phyloP scores from a whole-genome alignment of 2,329 filamentous ascomycete species.

The Alternaria dauci region DNA sequence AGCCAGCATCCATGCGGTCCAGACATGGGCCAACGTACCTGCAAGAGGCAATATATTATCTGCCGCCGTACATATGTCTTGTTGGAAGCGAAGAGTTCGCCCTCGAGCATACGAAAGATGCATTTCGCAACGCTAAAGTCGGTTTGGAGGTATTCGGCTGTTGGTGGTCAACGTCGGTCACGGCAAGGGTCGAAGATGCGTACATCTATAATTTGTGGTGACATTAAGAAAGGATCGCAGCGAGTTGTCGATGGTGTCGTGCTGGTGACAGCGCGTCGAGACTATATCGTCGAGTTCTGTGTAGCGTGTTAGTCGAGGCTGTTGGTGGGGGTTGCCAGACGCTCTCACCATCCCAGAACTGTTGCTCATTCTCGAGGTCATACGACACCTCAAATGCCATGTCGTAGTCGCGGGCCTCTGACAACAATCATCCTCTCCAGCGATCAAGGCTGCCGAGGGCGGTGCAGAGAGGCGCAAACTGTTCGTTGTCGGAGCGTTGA shows the following conservation, averaged over 20 bases:
- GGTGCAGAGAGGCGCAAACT: slow-evolving; percentile 30
- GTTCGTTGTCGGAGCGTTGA: slow-evolving; percentile 32
- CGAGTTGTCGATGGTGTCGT: slow-evolving; percentile 80
- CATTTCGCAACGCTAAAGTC: slow-evolving; percentile 84
- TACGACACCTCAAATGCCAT: slow-evolving; percentile 75
- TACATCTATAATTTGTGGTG: slow-evolving; percentile 75
- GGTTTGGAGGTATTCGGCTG: slow-evolving; percentile 74
- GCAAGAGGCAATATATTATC: slow-evolving; percentile 87
- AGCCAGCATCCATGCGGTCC: slow-evolving; percentile 4
- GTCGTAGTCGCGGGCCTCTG: slow-evolving; percentile 48
- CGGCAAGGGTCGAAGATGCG: slow-evolving; percentile 8
- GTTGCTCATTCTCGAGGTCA: slow-evolving; percentile 78
- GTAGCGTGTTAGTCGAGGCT: slow-evolving; percentile 31
- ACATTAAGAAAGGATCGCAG: slow-evolving; percentile 85
- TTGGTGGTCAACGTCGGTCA: slow-evolving; percentile 32
- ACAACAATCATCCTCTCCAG: slow-evolving; percentile 49
- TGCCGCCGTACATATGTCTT: slow-evolving; percentile 89
- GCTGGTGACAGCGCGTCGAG: slow-evolving; percentile 64
- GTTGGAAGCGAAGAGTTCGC: slow-evolving; percentile 76
- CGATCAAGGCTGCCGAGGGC: slow-evolving; percentile 30
- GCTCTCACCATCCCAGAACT: slow-evolving; percentile 85
- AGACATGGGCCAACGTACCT: slow-evolving; percentile 55
- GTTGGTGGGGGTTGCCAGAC: slow-evolving; percentile 37
- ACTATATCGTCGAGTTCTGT: slow-evolving; percentile 74
- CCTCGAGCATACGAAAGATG: slow-evolving; percentile 78